phyloP scores from a whole-genome alignment of 768 basidiomycete species.

The Krasilnikovozyma curviuscula region DNA sequence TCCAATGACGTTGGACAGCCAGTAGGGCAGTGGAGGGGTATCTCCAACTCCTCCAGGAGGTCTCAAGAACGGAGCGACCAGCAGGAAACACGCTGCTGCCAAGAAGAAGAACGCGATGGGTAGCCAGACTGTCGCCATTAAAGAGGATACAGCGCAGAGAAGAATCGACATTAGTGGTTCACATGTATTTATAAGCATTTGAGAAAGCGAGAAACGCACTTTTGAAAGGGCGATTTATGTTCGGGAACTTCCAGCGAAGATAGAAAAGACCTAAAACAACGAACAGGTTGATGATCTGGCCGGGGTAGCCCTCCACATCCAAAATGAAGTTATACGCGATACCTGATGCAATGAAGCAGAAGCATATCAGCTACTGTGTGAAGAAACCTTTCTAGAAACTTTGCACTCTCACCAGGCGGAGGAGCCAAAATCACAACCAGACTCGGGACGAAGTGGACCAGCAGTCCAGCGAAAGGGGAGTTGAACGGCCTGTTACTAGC shows the following conservation, averaged over 20 bases:
- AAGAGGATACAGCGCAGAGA: too few relatives aligned
- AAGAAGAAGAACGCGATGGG: conserved; percentile 41
- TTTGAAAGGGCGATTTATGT: conserved; percentile 37
- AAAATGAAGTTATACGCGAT: conserved; percentile 45
- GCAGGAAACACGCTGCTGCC: conserved; percentile 34
- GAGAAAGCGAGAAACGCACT: neutral
- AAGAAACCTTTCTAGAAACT: too few relatives aligned
- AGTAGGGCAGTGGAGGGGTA: conserved; percentile 37
- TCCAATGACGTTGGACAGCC: conserved; percentile 7
- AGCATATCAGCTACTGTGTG: too few relatives aligned
- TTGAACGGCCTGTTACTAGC: conserved; percentile 45
- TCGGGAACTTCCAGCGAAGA: conserved; percentile 36
- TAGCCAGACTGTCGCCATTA: conserved; percentile 36
- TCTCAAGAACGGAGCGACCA: conserved; percentile 38
- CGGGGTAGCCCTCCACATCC: conserved; percentile 38
- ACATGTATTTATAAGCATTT: too few relatives aligned
- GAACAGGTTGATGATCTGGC: conserved; percentile 40
- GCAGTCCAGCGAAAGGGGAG: conserved; percentile 38
- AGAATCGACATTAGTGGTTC: too few relatives aligned
- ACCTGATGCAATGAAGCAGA: too few relatives aligned
- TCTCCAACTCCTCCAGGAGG: conserved; percentile 40
- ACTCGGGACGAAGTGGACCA: conserved; percentile 39
- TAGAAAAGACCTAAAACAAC: conserved; percentile 37
- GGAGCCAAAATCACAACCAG: conserved; percentile 15
- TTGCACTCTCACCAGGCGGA: neutral